Percentiles rank a stretch among this genome's conserved stretches.
phyloP scores from a whole-genome alignment of 164 flowering plant species.

The Akebia trifoliata region DNA sequence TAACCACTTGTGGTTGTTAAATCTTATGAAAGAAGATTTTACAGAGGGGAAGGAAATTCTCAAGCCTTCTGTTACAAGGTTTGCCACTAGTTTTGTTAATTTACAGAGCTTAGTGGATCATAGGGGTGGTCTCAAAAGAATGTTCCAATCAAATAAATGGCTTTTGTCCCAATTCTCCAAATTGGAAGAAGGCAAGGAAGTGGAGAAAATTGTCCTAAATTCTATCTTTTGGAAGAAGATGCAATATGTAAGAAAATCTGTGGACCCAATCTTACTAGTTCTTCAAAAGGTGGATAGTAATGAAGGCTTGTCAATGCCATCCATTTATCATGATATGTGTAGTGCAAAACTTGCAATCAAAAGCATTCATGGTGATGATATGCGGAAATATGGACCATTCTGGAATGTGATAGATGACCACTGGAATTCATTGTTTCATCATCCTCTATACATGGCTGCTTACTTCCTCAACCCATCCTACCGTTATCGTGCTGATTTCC shows the following conservation, averaged over 20 bases:
- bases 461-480: slow-evolving; percentile 77
- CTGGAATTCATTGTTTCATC: slow-evolving; percentile 56
- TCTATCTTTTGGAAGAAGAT: slow-evolving; percentile 77
- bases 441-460: slow-evolving; percentile 77
- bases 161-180: slow-evolving; percentile 48
- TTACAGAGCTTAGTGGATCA: slow-evolving; percentile 54
- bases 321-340: slow-evolving; percentile 60
- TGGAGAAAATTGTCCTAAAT: slow-evolving; percentile 59
- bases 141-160: slow-evolving; percentile 81
- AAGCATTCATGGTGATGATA: slow-evolving; percentile 62
- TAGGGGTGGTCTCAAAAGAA: slow-evolving; percentile 49
- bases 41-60: slow-evolving; percentile 70
- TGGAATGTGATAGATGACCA: slow-evolving; percentile 63
- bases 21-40: slow-evolving; percentile 63
- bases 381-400: slow-evolving; percentile 57
- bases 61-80: slow-evolving; percentile 48
- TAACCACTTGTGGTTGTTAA: slow-evolving; percentile 54
- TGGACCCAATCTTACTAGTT: slow-evolving; percentile 61
- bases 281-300: slow-evolving; percentile 49
- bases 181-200: slow-evolving; percentile 68
- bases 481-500: slow-evolving; percentile 63
- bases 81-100: slow-evolving; percentile 49
- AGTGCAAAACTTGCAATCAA: slow-evolving; percentile 65
- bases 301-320: slow-evolving; percentile 51
- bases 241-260: slow-evolving; percentile 51